Evolutionary conservation across 768 basidiomycete genomes (phyloP).

Genomic region (Stropharia rugosoannulata): DNA sequence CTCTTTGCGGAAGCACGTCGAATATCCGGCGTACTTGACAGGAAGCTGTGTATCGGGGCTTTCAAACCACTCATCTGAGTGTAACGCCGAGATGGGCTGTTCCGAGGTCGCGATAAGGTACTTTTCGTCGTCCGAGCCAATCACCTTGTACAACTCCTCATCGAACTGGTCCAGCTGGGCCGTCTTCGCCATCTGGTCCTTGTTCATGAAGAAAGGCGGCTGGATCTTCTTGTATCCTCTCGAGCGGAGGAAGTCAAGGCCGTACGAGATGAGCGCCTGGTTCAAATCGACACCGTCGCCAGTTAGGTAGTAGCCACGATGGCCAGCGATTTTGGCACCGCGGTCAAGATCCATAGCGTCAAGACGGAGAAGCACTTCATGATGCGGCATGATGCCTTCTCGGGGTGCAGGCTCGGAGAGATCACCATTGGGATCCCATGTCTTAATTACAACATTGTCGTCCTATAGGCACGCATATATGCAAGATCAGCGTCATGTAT

Average conservation of each 20-base stretch:
- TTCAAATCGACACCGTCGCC: constrained; percentile 97
- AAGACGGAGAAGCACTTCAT: constrained; percentile 90
- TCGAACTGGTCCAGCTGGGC: constrained; percentile 98
- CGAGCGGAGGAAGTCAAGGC: constrained; percentile 86
- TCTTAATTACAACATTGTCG: constrained; percentile 79
- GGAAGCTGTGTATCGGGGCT: constrained; percentile 91
- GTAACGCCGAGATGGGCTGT: constrained; percentile 95
- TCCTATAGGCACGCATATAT: constrained; percentile 50
- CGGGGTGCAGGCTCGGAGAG: constrained; percentile 70
- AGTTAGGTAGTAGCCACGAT: constrained; percentile 95
- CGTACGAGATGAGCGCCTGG: constrained; percentile 93
- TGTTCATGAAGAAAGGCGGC: constrained; percentile 98
- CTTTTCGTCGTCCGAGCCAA: constrained; percentile 91
- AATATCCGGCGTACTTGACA: constrained; percentile 83
- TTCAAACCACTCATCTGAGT: constrained; percentile 98
- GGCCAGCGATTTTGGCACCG: constrained; percentile 91
- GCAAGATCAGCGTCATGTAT: background rate
- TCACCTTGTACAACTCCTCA: constrained; percentile 97
- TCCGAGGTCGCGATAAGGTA: constrained; percentile 99
- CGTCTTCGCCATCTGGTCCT: constrained; percentile 95
- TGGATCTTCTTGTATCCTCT: constrained; percentile 91
- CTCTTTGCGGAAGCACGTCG: constrained; percentile 99
- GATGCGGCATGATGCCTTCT: constrained; percentile 89
- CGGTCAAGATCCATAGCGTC: constrained; percentile 98
- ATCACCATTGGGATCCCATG: constrained; percentile 84